phyloP scores from a whole-genome alignment of 2,329 filamentous ascomycete genomes.

The Phyllachora maydis region DNA sequence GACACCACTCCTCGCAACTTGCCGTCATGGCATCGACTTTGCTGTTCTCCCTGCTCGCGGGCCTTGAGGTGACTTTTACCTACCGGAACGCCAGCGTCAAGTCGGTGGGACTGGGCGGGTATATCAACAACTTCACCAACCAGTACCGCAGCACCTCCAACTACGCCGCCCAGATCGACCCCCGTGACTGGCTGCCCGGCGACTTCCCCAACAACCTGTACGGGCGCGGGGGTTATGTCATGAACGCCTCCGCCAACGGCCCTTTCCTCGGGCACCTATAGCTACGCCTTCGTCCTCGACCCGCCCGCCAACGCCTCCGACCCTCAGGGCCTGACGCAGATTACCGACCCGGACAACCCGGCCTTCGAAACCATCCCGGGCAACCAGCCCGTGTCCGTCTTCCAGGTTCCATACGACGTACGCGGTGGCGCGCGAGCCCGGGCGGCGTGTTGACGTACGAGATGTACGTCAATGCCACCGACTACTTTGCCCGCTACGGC shows the following conservation, averaged over 20 bases:
- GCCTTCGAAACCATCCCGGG: slow-evolving; percentile 9
- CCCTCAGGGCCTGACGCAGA: slow-evolving; percentile 10
- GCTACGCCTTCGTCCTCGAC: slow-evolving; percentile 9
- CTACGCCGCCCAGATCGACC: slow-evolving; percentile 7
- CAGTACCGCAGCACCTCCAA: slow-evolving; percentile 9
- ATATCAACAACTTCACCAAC: slow-evolving; percentile 9
- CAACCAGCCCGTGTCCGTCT: slow-evolving; percentile 9
- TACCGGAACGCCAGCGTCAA: slow-evolving; percentile 8
- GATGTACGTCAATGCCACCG: slow-evolving; percentile 11
- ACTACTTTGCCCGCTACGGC: slow-evolving; percentile 9
- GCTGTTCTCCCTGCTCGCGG: slow-evolving; percentile 8
- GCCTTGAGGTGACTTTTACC: slow-evolving; percentile 10
- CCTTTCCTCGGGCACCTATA: slow-evolving; percentile 10
- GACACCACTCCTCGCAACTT: no score
- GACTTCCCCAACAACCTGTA: no score
- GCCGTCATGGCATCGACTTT: slow-evolving; percentile 3
- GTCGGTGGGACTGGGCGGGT: slow-evolving; percentile 8
- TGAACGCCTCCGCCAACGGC: slow-evolving; percentile 5
- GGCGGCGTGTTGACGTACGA: slow-evolving; percentile 11
- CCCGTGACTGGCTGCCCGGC: slow-evolving; percentile 9
- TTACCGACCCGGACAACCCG: slow-evolving; percentile 9
- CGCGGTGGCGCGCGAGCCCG: slow-evolving; percentile 6
- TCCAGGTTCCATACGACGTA: slow-evolving; percentile 11
- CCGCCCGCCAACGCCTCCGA: slow-evolving; percentile 9
- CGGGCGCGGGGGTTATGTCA: no score